These are phyloP conservation scores for Cryptococcus depauperatus DNA, from an alignment of 1,284 basidiomycete genomes.

Conservation along the genomic window DNA sequence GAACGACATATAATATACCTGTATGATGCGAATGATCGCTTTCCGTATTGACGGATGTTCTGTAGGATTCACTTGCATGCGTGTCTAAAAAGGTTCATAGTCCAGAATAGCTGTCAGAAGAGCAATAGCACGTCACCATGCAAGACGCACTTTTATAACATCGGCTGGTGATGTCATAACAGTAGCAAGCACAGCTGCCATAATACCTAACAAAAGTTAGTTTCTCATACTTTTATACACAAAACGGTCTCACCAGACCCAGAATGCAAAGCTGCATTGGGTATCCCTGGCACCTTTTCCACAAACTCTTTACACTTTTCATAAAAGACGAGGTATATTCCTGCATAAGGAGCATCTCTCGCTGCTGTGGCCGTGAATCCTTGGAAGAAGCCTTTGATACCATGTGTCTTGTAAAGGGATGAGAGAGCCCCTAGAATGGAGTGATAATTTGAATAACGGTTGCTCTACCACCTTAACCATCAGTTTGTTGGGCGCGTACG, in stretches of 20 bases:
- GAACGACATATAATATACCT: conserved; percentile 48
- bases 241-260: conserved; percentile 25
- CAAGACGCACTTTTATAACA: conserved; percentile 63
- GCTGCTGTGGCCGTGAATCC: conserved; percentile 85
- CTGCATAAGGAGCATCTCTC: conserved; percentile 92
- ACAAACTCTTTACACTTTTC: conserved; percentile 70
- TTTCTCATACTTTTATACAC: neutral
- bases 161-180: conserved; percentile 81
- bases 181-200: conserved; percentile 73
- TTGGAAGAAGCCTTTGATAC: conserved; percentile 73
- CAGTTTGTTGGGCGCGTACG: neutral
- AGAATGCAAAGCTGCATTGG: conserved; percentile 42
- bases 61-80: conserved; percentile 74
- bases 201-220: conserved; percentile 47
- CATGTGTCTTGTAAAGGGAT: conserved; percentile 57
- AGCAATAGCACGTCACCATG: neutral
- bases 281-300: conserved; percentile 24
- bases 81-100: conserved; percentile 56
- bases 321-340: conserved; percentile 85
- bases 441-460: conserved; percentile 61
- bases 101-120: no score
- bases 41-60: conserved; percentile 59
- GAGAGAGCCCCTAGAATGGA: conserved; percentile 57
- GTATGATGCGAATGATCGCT: conserved; percentile 60
- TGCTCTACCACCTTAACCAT: conserved; percentile 50